Percentiles rank a stretch among this genome's conserved stretches.
Conservation (phyloP, 768 basidiomycete genomes). For the Hericium alpestre region DNA sequence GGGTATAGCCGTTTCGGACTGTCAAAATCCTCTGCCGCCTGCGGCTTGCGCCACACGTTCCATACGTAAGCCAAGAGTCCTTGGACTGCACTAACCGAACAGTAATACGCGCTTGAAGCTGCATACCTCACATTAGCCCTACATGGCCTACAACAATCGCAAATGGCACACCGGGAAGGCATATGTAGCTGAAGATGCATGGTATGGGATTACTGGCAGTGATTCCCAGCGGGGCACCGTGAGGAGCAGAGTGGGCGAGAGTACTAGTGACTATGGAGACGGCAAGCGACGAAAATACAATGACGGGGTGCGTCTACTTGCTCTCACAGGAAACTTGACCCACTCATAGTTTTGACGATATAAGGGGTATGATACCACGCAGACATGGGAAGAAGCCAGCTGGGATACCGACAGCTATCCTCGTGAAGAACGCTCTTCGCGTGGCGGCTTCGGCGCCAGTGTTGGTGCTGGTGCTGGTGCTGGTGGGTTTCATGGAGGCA, state of each 20-base stretch:
- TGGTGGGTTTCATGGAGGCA: conserved; percentile 23
- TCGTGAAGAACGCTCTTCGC: conserved; percentile 37
- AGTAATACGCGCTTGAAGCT: too few relatives aligned
- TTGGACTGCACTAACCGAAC: conserved; percentile 3
- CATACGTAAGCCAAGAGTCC: neutral
- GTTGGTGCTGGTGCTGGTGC: conserved; percentile 1
- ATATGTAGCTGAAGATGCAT: conserved; percentile 32
- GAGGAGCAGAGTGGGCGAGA: conserved; percentile 52
- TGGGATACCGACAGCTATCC: conserved; percentile 23
- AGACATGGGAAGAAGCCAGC: conserved; percentile 36
- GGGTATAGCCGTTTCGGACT: too few relatives aligned
- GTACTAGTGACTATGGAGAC: conserved; percentile 53
- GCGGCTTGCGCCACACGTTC: too few relatives aligned
- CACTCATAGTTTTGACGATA: conserved; percentile 3
- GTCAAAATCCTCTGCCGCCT: too few relatives aligned
- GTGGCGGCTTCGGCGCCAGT: conserved; percentile 30
- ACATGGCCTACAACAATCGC: conserved; percentile 64
- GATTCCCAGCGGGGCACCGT: conserved; percentile 23
- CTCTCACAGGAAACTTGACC: neutral
- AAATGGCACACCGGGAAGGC: conserved; percentile 84
- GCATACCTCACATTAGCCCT: neutral
- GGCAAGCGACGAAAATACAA: conserved; percentile 75
- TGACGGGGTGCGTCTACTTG: conserved; percentile 45
- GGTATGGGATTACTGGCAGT: conserved; percentile 18
- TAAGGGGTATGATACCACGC: conserved; percentile 43